These are phyloP conservation scores for Stevia rebaudiana DNA, from an alignment of 140 eudicot species.

Conservation along the genomic window DNA sequence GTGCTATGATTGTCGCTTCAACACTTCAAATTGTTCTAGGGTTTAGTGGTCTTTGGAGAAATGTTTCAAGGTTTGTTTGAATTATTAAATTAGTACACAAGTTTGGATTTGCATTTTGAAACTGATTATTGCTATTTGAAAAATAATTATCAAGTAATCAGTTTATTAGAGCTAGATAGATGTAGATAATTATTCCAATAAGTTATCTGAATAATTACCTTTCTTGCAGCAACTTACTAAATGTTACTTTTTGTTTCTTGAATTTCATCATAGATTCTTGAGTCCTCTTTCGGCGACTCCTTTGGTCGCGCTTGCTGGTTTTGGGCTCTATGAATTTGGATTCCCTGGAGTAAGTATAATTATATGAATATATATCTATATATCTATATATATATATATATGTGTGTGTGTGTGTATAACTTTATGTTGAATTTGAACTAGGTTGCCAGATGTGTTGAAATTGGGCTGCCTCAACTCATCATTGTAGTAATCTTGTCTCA, in stretches of 20 bases:
- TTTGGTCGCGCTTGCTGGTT: slow-evolving; percentile 76
- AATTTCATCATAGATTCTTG: slow-evolving; percentile 41
- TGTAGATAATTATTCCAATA: not conserved
- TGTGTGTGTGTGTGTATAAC: not conserved
- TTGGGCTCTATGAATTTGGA: slow-evolving; percentile 85
- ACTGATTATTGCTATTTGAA: not conserved
- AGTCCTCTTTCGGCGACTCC: slow-evolving; percentile 86
- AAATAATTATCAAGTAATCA: not conserved
- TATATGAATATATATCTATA: too few relatives aligned
- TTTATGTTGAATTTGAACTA: slow-evolving; percentile 21
- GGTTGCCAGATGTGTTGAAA: slow-evolving; percentile 90
- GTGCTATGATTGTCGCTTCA: slow-evolving; percentile 84
- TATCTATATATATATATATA: not conserved
- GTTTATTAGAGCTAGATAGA: not conserved
- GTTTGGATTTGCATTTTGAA: slow-evolving; percentile 3
- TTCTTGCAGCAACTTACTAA: not conserved
- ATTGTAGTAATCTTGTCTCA: slow-evolving; percentile 61
- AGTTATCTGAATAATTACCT: not conserved
- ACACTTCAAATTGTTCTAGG: slow-evolving; percentile 82
- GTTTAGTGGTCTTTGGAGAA: slow-evolving; percentile 95
- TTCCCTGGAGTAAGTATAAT: slow-evolving; percentile 66
- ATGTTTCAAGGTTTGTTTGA: slow-evolving; percentile 55
- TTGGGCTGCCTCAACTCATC: slow-evolving; percentile 82
- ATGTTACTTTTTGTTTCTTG: not conserved
- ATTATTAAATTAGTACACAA: not conserved